Conservation (phyloP, 2,329 filamentous ascomycete species). For the Diaporthe citriasiana region DNA sequence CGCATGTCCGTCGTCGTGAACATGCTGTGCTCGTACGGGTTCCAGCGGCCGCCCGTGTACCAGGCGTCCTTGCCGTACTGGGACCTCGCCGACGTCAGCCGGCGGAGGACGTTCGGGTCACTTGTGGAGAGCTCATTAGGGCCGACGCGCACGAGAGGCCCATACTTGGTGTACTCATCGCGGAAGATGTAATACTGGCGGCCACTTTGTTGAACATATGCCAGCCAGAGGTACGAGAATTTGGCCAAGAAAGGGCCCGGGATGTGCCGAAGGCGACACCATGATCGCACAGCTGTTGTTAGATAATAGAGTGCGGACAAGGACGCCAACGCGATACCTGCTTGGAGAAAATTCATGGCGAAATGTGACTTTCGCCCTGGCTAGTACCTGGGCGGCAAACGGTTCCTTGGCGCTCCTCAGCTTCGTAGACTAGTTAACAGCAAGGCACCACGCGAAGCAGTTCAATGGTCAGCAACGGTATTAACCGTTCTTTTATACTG, state of each 20-base stretch:
- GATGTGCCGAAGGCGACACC: conserved; percentile 46
- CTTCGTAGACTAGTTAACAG: neutral
- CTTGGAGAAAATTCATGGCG: conserved; percentile 12
- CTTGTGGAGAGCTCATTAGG: conserved; percentile 54
- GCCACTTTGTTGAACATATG: conserved; percentile 43
- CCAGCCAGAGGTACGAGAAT: conserved; percentile 53
- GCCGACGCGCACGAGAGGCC: conserved; percentile 52
- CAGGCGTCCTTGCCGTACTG: conserved; percentile 47
- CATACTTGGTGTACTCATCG: conserved; percentile 46
- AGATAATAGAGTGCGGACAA: neutral
- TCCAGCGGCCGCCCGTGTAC: conserved; percentile 18
- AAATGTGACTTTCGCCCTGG: neutral
- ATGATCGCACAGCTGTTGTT: conserved; percentile 11
- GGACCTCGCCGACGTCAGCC: conserved; percentile 49
- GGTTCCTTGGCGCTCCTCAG: neutral
- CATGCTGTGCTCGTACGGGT: conserved; percentile 31
- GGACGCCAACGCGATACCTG: neutral
- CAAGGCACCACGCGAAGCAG: neutral
- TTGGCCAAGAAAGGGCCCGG: conserved; percentile 48
- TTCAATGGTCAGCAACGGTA: neutral
- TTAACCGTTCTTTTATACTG: neutral
- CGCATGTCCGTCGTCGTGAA: conserved; percentile 43
- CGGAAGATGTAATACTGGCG: conserved; percentile 46
- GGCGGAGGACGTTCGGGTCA: conserved; percentile 50
- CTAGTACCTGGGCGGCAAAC: neutral